These are phyloP conservation scores for Skeletonema tropicum DNA, from an alignment of 108 stramenopile species.

Conservation along the genomic window DNA sequence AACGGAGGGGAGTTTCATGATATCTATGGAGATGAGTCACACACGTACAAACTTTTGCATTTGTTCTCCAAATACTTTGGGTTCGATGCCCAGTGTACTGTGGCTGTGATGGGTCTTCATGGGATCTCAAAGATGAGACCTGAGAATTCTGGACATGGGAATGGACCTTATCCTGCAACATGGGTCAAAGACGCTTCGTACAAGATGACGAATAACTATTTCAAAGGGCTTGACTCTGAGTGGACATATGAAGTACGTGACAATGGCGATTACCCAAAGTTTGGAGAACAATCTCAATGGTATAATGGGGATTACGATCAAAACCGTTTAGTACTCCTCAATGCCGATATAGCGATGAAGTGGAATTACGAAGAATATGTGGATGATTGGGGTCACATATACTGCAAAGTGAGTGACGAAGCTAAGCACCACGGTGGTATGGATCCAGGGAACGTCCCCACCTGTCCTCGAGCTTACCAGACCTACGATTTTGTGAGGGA, in stretches of 20 bases:
- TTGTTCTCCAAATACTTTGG: neutral
- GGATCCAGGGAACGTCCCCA: neutral
- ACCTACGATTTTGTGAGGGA: neutral
- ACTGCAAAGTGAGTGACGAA: neutral
- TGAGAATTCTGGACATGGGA: neutral
- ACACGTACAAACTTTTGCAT: neutral
- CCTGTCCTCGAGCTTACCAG: neutral
- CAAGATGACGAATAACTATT: neutral
- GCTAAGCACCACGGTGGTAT: neutral
- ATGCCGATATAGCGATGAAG: neutral
- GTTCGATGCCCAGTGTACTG: neutral
- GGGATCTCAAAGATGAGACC: neutral
- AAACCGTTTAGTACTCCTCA: neutral
- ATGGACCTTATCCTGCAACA: neutral
- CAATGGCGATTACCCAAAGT: neutral
- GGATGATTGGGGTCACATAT: neutral
- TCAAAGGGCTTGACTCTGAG: neutral
- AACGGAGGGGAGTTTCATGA: neutral
- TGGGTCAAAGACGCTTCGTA: neutral
- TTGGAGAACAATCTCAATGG: neutral
- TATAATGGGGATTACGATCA: neutral
- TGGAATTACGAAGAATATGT: neutral
- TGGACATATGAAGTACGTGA: conserved; percentile 1
- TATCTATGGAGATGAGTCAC: neutral
- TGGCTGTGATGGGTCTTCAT: neutral